Conservation (phyloP, 2,329 filamentous ascomycete genomes). For the Trichoderma hamatum region DNA sequence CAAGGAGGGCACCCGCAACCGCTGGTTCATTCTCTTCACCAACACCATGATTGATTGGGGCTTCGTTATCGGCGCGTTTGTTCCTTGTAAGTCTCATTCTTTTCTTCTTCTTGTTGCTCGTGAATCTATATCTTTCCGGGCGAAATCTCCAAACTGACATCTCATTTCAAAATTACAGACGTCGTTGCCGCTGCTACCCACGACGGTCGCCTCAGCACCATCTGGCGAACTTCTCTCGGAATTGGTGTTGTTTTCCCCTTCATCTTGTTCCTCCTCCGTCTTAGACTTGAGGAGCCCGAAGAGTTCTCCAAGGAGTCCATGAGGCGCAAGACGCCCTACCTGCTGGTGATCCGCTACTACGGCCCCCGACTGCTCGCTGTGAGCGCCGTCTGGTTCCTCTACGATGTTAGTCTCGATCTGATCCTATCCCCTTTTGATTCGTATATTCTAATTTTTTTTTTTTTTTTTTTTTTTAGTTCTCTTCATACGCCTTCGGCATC, state of each 20-base stretch:
- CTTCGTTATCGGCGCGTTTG: conserved; percentile 78
- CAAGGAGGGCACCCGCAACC: conserved; percentile 77
- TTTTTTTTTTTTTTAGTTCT: conserved; percentile 56
- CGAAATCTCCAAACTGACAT: not conserved
- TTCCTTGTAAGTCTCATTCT: conserved; percentile 55
- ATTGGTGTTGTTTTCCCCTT: conserved; percentile 78
- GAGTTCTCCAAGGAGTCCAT: conserved; percentile 74
- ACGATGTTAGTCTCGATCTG: conserved; percentile 57
- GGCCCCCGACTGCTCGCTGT: conserved; percentile 72
- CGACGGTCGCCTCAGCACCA: conserved; percentile 67
- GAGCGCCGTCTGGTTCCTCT: conserved; percentile 81
- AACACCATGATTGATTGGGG: conserved; percentile 85
- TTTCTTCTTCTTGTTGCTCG: not conserved
- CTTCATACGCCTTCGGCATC: conserved; percentile 80
- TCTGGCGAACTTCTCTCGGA: conserved; percentile 81
- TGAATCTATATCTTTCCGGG: not conserved
- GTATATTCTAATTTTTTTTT: not conserved
- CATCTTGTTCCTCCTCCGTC: conserved; percentile 68
- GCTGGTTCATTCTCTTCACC: conserved; percentile 90
- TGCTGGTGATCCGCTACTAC: conserved; percentile 66
- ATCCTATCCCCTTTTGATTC: not conserved
- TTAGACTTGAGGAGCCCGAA: conserved; percentile 77
- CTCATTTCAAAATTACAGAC: conserved; percentile 33
- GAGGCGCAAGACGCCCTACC: conserved; percentile 61
- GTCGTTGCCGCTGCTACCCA: conserved; percentile 60